These are phyloP conservation scores for Vitis labrusca DNA, from an alignment of 164 flowering plant species.

Conservation along the genomic window DNA sequence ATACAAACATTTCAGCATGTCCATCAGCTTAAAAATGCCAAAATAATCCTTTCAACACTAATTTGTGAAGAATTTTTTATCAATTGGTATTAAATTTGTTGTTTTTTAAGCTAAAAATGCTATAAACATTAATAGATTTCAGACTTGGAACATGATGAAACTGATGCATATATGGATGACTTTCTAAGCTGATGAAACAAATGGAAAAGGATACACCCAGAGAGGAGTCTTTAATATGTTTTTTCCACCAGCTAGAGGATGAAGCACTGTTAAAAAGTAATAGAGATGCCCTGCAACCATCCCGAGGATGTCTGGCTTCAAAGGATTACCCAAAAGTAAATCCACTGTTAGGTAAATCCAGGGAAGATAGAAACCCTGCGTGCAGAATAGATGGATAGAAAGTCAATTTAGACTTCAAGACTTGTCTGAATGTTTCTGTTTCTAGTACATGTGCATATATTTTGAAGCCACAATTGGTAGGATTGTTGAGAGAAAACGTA, in stretches of 20 bases:
- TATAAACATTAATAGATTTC: too few relatives aligned
- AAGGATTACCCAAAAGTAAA: slow-evolving; percentile 36
- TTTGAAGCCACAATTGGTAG: background rate
- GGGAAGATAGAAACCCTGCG: slow-evolving; percentile 61
- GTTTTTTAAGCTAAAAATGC: too few relatives aligned
- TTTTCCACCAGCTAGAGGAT: slow-evolving; percentile 49
- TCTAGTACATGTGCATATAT: background rate
- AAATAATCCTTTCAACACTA: too few relatives aligned
- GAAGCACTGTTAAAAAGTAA: slow-evolving; percentile 56
- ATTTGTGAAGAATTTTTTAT: too few relatives aligned
- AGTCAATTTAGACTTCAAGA: background rate
- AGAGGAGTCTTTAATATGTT: slow-evolving; percentile 46
- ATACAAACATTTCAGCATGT: too few relatives aligned
- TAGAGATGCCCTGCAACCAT: slow-evolving; percentile 53
- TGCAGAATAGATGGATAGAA: background rate
- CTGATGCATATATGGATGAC: background rate
- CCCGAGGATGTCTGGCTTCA: slow-evolving; percentile 46
- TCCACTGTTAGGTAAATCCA: slow-evolving; percentile 52
- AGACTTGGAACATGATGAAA: background rate
- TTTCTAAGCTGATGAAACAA: background rate
- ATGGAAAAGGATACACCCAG: slow-evolving; percentile 60
- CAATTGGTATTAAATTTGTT: too few relatives aligned
- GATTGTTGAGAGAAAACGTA: slow-evolving; percentile 10
- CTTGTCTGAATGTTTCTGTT: background rate
- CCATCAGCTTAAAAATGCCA: too few relatives aligned